Conservation (phyloP, 495 filamentous ascomycete species). For the Penicillium cataractarum region DNA sequence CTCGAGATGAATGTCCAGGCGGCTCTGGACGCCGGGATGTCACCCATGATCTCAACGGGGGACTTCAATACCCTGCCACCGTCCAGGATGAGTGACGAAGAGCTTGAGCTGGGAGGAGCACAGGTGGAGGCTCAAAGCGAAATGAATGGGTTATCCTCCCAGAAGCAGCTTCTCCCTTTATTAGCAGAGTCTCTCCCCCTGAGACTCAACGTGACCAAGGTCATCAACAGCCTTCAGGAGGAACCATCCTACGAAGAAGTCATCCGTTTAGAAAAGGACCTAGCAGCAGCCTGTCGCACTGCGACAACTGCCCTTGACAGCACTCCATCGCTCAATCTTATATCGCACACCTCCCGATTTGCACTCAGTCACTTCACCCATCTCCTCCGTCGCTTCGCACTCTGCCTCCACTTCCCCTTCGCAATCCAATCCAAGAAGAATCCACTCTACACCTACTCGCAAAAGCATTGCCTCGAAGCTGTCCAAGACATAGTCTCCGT, state of each 20-base stretch:
- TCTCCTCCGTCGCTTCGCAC: constrained; percentile 48
- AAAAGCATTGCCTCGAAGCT: constrained; percentile 47
- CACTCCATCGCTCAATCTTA: background rate
- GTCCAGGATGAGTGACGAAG: constrained; percentile 50
- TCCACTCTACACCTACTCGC: constrained; percentile 53
- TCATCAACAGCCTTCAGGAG: constrained; percentile 51
- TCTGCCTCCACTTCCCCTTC: constrained; percentile 53
- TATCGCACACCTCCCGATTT: constrained; percentile 23
- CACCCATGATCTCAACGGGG: constrained; percentile 48
- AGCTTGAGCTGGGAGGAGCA: constrained; percentile 17
- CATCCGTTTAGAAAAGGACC: constrained; percentile 39
- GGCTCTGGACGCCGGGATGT: constrained; percentile 54
- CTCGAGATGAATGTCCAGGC: constrained; percentile 58
- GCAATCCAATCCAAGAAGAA: constrained; percentile 46
- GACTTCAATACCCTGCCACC: constrained; percentile 58
- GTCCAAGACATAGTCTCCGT: constrained; percentile 46
- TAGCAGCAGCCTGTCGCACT: constrained; percentile 38
- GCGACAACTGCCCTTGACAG: constrained; percentile 14
- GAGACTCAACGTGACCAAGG: constrained; percentile 40
- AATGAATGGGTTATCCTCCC: background rate
- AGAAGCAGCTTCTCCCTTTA: constrained; percentile 44
- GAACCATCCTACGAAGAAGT: constrained; percentile 51
- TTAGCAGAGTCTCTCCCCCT: constrained; percentile 47
- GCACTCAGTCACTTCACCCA: constrained; percentile 38
- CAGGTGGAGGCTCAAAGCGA: background rate